Evolutionary conservation across 164 flowering plant genomes (phyloP).

Genomic region (Piper longum): DNA sequence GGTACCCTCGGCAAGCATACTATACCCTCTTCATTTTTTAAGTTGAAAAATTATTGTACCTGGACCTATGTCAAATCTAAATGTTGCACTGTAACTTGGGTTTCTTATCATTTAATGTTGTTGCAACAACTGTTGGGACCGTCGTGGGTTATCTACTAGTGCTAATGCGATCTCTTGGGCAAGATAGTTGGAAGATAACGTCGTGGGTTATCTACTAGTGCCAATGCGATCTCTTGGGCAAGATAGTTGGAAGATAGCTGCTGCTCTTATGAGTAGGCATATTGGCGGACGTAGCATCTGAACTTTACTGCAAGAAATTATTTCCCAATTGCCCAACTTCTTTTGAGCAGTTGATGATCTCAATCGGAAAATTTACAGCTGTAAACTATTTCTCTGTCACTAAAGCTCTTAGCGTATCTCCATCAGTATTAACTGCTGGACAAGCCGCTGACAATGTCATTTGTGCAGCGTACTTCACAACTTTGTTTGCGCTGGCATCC

Average conservation of each 20-base stretch:
- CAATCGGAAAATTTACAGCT: conserved; percentile 23
- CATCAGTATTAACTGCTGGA: conserved; percentile 84
- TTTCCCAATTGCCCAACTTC: neutral
- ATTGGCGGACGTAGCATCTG: conserved; percentile 74
- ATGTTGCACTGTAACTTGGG: neutral
- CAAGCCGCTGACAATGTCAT: conserved; percentile 88
- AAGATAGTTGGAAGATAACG: conserved; percentile 86
- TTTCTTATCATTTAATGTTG: conserved; percentile 20
- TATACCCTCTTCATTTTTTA: no score
- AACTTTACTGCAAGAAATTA: neutral
- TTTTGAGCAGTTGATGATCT: neutral
- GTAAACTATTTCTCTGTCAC: conserved; percentile 80
- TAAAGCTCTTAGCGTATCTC: conserved; percentile 63
- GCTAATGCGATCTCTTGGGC: conserved; percentile 85
- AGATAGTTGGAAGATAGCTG: conserved; percentile 85
- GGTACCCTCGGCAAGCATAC: no score
- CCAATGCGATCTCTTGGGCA: conserved; percentile 87
- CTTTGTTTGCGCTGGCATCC: conserved; percentile 69
- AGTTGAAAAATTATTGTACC: neutral
- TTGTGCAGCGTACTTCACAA: conserved; percentile 61
- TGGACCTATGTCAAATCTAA: neutral
- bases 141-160: conserved; percentile 60
- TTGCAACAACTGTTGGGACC: conserved; percentile 81
- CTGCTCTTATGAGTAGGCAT: conserved; percentile 85
- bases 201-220: conserved; percentile 53